Percentiles rank a stretch among this genome's conserved stretches.
phyloP scores from a whole-genome alignment of 371 early-diverging fungal species.

The Mucor plumbeus region DNA sequence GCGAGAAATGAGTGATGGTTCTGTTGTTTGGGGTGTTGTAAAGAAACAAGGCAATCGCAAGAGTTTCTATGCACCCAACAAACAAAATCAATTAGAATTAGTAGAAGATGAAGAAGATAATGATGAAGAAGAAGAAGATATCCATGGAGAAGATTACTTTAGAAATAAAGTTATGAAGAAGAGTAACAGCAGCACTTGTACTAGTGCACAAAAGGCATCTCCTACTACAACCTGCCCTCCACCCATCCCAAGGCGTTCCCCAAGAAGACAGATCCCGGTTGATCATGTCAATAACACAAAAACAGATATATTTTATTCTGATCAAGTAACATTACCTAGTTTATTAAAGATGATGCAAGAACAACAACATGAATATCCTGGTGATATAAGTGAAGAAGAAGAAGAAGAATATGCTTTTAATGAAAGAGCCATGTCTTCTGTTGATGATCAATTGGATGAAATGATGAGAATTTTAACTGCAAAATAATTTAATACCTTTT shows the following conservation, averaged over 20 bases:
- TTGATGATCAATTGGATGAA: conserved; percentile 49
- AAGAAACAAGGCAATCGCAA: conserved; percentile 39
- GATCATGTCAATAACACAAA: conserved; percentile 14
- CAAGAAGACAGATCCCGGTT: conserved; percentile 29
- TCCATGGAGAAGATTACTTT: background rate
- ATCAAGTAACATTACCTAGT: conserved; percentile 39
- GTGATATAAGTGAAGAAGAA: conserved; percentile 18
- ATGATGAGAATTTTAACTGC: conserved; percentile 34
- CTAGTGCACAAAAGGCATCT: background rate
- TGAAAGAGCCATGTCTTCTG: conserved; percentile 20
- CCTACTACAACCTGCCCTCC: conserved; percentile 30
- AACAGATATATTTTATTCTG: conserved; percentile 49
- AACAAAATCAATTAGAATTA: conserved; percentile 11
- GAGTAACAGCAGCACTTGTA: background rate
- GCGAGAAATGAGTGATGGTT: conserved; percentile 56
- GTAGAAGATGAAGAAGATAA: conserved; percentile 23
- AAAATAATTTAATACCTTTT: background rate
- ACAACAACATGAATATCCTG: conserved; percentile 13
- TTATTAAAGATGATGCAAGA: conserved; percentile 45
- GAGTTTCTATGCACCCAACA: conserved; percentile 34
- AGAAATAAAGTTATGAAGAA: conserved; percentile 1
- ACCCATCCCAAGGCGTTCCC: conserved; percentile 48
- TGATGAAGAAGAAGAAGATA: conserved; percentile 3
- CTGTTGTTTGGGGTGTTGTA: conserved; percentile 52
- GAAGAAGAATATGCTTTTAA: conserved; percentile 7